Evolutionary conservation across 2,329 filamentous ascomycete species (phyloP).

Genomic region (Microascus cirrosus): DNA sequence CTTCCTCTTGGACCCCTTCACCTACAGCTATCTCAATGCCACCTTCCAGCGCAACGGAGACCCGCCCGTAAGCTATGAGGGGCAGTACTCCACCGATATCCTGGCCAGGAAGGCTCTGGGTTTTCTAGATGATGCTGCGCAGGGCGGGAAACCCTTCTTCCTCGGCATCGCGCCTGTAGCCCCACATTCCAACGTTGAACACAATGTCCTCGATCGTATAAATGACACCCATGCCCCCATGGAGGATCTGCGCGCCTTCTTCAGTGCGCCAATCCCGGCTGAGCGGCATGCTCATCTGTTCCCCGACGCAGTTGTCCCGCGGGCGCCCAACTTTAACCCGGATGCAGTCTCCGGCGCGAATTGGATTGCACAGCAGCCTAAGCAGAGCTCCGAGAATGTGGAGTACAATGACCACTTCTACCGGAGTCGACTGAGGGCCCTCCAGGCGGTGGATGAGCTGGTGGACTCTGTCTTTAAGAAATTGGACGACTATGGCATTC

Average conservation of each 20-base stretch:
- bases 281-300: slow-evolving; percentile 52
- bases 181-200: slow-evolving; percentile 17
- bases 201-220: slow-evolving; percentile 10
- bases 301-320: slow-evolving; percentile 43
- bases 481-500: slow-evolving; percentile 17
- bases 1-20: slow-evolving; percentile 53
- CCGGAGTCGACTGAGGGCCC: slow-evolving; percentile 25
- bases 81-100: slow-evolving; percentile 41
- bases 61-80: slow-evolving; percentile 36
- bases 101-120: slow-evolving; percentile 36
- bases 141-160: slow-evolving; percentile 39
- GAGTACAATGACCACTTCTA: slow-evolving; percentile 26
- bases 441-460: slow-evolving; percentile 34
- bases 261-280: slow-evolving; percentile 25
- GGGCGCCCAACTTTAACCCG: slow-evolving; percentile 58
- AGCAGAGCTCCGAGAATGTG: slow-evolving; percentile 17
- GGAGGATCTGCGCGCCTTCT: slow-evolving; percentile 8
- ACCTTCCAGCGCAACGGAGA: slow-evolving; percentile 51
- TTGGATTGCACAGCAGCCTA: slow-evolving; percentile 29
- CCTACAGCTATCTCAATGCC: slow-evolving; percentile 57
- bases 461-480: slow-evolving; percentile 24
- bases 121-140: slow-evolving; percentile 39
- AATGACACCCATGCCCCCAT: neutral
- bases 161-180: slow-evolving; percentile 38
- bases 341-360: slow-evolving; percentile 24